Conservation (phyloP, 2,329 filamentous ascomycete genomes). For the Mycosphaerella sp. region DNA sequence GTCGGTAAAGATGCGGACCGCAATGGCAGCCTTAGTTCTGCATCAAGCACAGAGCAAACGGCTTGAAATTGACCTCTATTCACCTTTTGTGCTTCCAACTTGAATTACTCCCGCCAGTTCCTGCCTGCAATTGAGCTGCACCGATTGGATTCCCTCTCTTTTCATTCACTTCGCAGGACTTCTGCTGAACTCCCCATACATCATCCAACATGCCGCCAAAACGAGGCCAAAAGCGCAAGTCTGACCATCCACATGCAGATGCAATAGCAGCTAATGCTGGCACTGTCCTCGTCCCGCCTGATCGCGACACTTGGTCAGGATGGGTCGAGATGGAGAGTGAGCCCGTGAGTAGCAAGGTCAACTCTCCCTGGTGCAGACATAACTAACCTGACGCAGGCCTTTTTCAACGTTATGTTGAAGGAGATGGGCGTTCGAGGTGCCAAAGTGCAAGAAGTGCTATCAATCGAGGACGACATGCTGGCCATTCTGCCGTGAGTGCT, state of each 20-base stretch:
- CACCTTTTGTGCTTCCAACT: slow-evolving; percentile 6
- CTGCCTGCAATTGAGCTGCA: neutral
- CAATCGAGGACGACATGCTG: slow-evolving; percentile 61
- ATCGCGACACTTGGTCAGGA: slow-evolving; percentile 59
- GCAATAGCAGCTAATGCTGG: slow-evolving; percentile 22
- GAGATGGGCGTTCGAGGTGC: slow-evolving; percentile 70
- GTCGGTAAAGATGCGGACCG: neutral
- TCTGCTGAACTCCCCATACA: neutral
- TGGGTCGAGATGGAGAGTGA: slow-evolving; percentile 88
- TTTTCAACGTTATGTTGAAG: slow-evolving; percentile 78
- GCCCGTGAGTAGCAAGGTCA: slow-evolving; percentile 51
- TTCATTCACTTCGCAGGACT: slow-evolving; percentile 12
- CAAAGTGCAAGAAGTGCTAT: slow-evolving; percentile 69
- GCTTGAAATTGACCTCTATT: slow-evolving; percentile 8
- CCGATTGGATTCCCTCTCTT: slow-evolving; percentile 41
- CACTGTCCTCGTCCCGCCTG: slow-evolving; percentile 33
- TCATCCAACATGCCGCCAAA: slow-evolving; percentile 21
- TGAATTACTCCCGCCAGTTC: slow-evolving; percentile 3
- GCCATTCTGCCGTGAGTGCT: slow-evolving; percentile 46
- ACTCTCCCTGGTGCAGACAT: neutral
- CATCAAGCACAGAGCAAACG: slow-evolving; percentile 1
- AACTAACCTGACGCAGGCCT: slow-evolving; percentile 48
- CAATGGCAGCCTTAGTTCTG: neutral
- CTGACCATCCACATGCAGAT: slow-evolving; percentile 34
- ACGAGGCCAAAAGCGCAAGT: slow-evolving; percentile 23